Percentiles rank a stretch among this genome's conserved stretches.
phyloP scores from a whole-genome alignment of 1,139 yeast species.

The Pneumocystis carinii region DNA sequence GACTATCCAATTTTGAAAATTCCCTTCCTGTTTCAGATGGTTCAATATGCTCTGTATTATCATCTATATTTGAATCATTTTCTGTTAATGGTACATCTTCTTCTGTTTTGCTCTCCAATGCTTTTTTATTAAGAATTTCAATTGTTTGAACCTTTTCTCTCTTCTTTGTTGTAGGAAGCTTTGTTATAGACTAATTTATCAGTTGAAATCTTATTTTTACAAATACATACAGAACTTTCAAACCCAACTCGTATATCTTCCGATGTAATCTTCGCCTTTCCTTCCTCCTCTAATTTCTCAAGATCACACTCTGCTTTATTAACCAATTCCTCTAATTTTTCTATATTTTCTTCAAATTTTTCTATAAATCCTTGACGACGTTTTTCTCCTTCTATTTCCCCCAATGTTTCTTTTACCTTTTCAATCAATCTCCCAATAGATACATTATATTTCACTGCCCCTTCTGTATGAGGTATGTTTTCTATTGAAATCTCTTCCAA shows the following conservation, averaged over 20 bases:
- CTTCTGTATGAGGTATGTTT: constrained; percentile 34
- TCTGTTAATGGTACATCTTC: constrained; percentile 10
- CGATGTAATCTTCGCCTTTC: constrained; percentile 60
- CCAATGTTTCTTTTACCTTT: constrained; percentile 47
- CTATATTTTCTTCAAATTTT: constrained; percentile 23
- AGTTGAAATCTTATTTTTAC: background rate
- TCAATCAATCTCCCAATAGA: constrained; percentile 81
- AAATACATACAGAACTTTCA: constrained; percentile 3
- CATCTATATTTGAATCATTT: constrained; percentile 12
- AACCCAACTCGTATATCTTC: constrained; percentile 93
- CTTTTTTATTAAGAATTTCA: constrained; percentile 27
- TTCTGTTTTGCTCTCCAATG: constrained; percentile 11
- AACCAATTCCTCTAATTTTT: constrained; percentile 26
- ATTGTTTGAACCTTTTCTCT: constrained; percentile 17
- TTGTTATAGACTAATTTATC: constrained; percentile 6
- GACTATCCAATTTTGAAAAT: constrained; percentile 44
- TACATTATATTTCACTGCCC: constrained; percentile 71
- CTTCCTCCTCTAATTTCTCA: constrained; percentile 53
- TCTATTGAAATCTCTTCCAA: constrained; percentile 25
- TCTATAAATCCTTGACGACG: constrained; percentile 16
- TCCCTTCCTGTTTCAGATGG: constrained; percentile 48
- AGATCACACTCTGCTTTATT: constrained; percentile 52
- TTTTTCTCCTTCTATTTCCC: constrained; percentile 22
- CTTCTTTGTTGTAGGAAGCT: constrained; percentile 1
- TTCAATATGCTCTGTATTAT: constrained; percentile 32